phyloP scores from a whole-genome alignment of 257 asterid species.

The Parsonsia alboflavescens region DNA sequence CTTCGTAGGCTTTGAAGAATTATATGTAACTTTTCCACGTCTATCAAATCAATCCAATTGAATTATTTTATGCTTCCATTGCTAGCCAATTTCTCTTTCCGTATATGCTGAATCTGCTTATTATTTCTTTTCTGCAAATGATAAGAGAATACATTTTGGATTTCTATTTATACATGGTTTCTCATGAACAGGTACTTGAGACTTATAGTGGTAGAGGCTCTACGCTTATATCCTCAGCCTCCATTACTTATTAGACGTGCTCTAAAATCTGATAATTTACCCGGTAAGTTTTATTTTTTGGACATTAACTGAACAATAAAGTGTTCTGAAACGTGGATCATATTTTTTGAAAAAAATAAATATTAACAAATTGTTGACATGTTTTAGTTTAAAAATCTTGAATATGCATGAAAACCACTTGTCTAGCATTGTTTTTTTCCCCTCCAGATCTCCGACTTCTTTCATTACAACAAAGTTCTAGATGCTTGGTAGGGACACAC shows the following conservation, averaged over 20 bases:
- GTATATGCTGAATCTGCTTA: no score
- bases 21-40: background rate
- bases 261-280: slow-evolving; percentile 65
- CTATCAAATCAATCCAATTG: background rate
- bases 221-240: slow-evolving; percentile 95
- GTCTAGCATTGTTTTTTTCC: background rate
- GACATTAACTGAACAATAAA: background rate
- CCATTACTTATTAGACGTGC: slow-evolving; percentile 96
- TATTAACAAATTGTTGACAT: background rate
- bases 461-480: background rate
- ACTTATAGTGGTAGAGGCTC: slow-evolving; percentile 76
- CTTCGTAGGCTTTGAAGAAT: no score
- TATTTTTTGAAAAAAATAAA: background rate
- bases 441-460: background rate
- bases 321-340: background rate
- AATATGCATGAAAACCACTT: background rate
- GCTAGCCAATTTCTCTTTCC: background rate
- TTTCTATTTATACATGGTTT: slow-evolving; percentile 3
- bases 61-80: background rate
- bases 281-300: slow-evolving; percentile 41
- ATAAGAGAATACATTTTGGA: background rate
- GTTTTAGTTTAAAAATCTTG: background rate
- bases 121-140: background rate
- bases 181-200: slow-evolving; percentile 59
- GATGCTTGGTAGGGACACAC: background rate